Evolutionary conservation across 306 rosid genomes (phyloP), one percentile per base, ranked within the genome.

Genomic region (Trifolium pratense): DNA sequence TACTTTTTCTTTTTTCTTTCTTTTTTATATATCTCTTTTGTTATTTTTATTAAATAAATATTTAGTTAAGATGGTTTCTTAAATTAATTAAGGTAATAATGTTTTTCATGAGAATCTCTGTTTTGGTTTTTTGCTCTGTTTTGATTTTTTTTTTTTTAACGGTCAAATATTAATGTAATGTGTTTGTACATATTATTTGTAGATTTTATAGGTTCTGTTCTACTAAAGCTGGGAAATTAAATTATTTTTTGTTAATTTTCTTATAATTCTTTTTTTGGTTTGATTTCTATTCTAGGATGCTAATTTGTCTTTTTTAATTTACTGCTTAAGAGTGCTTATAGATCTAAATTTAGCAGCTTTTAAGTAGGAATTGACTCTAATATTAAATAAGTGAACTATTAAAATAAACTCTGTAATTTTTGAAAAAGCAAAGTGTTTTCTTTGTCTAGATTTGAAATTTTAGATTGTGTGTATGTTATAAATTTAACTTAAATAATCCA

Each of bases 361-460:
- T 48, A 68, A 59, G 64, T 32, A 46, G 65, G 70, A 34, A 15
- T 61, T 9, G 20, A 64, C 49, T 51, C 58, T 26, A 60, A 57
- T 42, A n/a, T n/a, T n/a, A 29, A 67, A 42, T 18, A 46, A 26
- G 2, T 48, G 6, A 15, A n/a, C 20, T 51, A 14, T 9, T 17
- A 45, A 42, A 26, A 59, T 26, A 13, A 61, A 9, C 43, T 56
- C 26, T 6, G 36, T 51, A 57, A 26, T 66, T 23, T 15, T 17
- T 23, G 18, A 2, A 1, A 5, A 48, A 16, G 29, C 6, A 10
- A 21, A 13, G 29, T 56, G 23, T 55, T 76, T 79, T 59, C 11
- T 3, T 55, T 71, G 40, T 55, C 40, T 64, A 74, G 75, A 74
- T 80, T 71, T 73, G 66, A 68, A 72, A 72, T 14, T 48, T 70